Evolutionary conservation across 768 basidiomycete species (phyloP), one percentile per base, ranked within the genome.

Genomic region (Mycena albidolilacea): DNA sequence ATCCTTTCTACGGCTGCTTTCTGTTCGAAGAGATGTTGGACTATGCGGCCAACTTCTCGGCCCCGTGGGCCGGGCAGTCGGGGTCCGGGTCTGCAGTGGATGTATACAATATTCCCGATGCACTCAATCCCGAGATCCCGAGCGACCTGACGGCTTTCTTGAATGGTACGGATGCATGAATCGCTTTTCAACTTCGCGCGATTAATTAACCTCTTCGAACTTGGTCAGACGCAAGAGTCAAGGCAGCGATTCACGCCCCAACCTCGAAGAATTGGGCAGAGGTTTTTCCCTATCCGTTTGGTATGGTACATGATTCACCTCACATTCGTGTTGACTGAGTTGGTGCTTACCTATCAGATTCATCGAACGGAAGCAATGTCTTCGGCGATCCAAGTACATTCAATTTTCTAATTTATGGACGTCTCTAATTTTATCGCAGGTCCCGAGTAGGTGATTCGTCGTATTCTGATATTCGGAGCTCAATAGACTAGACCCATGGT

Each of bases 41-140:
- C 80, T 93, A 93, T 75, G 91, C 92, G 19, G 62, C 89, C 70
- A 94, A 94, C 77, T 93, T 86, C 77, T 92, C 92, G 0, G 90
- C 86, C 79, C 93, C 93, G 0, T 89, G 86, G 87, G 84, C 44
- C 2, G 11, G n/a, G n/a, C 39, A 23, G 3, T 30, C 30, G 10
- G 38, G 59, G 35, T 5, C 2, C 23, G 65, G 58, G 7, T 58
- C 38, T 30, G 30, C 30, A 3, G 41, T 67, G 19, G 69, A 71
- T 44, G 77, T 85, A 5, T 91, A 91, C 75, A 81, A 91, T 71
- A 78, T 90, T 48, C 86, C 88, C 2, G 90, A 92, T 78, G 90
- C 86, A 0, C 79, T 91, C 57, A 84, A 83, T 71, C 92, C 92
- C 0, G 85, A 86, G 75, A 83, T 85, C 4, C 84, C 85, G 2